Evolutionary conservation across 441 rosid species (phyloP), one percentile per base, ranked within the genome.

Genomic region (Bocquillonia castaneifolia): DNA sequence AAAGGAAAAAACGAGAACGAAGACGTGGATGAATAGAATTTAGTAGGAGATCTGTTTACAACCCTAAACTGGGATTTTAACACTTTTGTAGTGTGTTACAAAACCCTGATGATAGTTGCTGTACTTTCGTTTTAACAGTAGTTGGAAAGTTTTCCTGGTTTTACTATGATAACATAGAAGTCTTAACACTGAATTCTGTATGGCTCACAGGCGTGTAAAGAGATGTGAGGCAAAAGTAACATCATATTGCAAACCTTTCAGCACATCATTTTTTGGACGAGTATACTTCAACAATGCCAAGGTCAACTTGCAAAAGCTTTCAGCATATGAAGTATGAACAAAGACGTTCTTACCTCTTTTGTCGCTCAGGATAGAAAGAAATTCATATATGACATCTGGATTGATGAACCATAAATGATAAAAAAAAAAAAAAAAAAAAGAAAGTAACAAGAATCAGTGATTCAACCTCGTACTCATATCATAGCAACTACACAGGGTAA

Each of bases 381-480:
- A 61, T 55, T 40, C 63, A 6, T 44, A 31, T 23, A 23, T n/a
- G 25, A 47, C 68, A 44, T 31, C 58, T 7, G 56, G 42, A 62
- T 62, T 34, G 17, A 20, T 31, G 44, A 60, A 37, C 47, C 63
- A 31, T 45, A 48, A 60, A 70, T 31, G 63, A 66, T 48, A 14
- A 68, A 57, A 31, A 70, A 42, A 63, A 64, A n/a, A n/a, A n/a
- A n/a, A n/a, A n/a, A n/a, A n/a, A n/a, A n/a, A n/a, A n/a, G n/a
- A n/a, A n/a, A n/a, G n/a, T n/a, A 52, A 62, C 67, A 50, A 32
- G 75, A 73, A 57, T 70, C 57, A 20, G 34, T 53, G 55, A 71
- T 23, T 29, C 39, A 62, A 61, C 64, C 73, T 67, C 56, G 31
- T 48, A 54, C 48, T 68, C 66, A n/a, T n/a, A 25, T 63, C 70